A percentile compares a stretch with the other conserved stretches of the same genome.
phyloP scores from a whole-genome alignment of 2,329 filamentous ascomycete species.

The Pleomassaria siparia region DNA sequence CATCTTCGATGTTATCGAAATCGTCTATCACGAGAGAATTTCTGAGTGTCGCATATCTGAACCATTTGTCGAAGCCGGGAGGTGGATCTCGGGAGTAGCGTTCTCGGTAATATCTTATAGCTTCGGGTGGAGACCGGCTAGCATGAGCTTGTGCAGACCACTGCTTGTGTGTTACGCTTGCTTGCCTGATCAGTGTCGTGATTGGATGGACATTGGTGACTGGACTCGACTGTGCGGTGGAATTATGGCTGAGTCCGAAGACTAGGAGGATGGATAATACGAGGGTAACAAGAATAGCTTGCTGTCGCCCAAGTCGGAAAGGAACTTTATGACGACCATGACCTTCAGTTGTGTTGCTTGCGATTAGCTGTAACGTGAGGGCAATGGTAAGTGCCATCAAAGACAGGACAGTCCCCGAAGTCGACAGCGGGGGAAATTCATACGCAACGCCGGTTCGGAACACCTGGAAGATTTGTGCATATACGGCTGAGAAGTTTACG shows the following conservation, averaged over 20 bases:
- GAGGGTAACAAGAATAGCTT: slow-evolving; percentile 37
- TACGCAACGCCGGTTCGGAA: slow-evolving; percentile 36
- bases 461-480: slow-evolving; percentile 33
- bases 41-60: slow-evolving; percentile 55
- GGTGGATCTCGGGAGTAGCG: slow-evolving; percentile 59
- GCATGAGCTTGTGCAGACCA: slow-evolving; percentile 52
- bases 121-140: slow-evolving; percentile 52
- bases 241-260: slow-evolving; percentile 39
- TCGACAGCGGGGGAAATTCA: slow-evolving; percentile 38
- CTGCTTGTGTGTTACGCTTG: slow-evolving; percentile 49
- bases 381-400: slow-evolving; percentile 34
- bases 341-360: slow-evolving; percentile 31
- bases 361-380: slow-evolving; percentile 32
- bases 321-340: slow-evolving; percentile 30
- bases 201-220: slow-evolving; percentile 57
- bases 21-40: slow-evolving; percentile 60
- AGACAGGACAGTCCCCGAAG: slow-evolving; percentile 29
- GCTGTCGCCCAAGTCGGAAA: slow-evolving; percentile 36
- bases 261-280: slow-evolving; percentile 39
- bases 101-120: slow-evolving; percentile 53
- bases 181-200: slow-evolving; percentile 55
- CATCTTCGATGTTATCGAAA: slow-evolving; percentile 60
- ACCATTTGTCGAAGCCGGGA: slow-evolving; percentile 63
- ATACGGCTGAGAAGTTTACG: slow-evolving; percentile 38
- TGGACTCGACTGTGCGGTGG: slow-evolving; percentile 44